phyloP scores from a whole-genome alignment of 345 rosid genomes.

The Citrus glauca region DNA sequence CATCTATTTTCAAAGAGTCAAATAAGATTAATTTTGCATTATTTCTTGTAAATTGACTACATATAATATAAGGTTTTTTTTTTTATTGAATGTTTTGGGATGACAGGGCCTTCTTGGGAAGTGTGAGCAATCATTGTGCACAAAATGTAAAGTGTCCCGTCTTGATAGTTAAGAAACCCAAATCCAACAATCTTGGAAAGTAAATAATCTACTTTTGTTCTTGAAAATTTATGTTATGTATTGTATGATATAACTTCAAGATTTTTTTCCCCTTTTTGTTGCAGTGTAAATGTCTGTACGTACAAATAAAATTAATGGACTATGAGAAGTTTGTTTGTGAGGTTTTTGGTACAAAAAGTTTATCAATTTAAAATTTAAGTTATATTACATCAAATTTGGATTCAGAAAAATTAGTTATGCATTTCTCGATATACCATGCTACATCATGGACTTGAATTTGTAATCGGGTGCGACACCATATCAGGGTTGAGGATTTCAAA shows the following conservation, averaged over 20 bases:
- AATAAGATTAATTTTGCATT: no score
- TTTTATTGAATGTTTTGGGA: neutral
- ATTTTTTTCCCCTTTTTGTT: neutral
- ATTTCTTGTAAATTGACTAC: no score
- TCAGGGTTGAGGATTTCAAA: no score
- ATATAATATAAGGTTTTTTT: no score
- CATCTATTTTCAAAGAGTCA: no score
- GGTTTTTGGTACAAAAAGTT: neutral
- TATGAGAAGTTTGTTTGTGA: neutral
- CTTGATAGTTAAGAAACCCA: conserved; percentile 60
- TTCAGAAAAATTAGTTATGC: no score
- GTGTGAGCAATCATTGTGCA: conserved; percentile 68
- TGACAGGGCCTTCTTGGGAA: conserved; percentile 52
- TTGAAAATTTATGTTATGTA: neutral
- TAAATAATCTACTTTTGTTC: neutral
- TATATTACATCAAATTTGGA: neutral
- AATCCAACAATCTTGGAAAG: neutral
- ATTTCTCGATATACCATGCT: no score
- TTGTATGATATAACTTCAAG: no score
- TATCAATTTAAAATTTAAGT: neutral
- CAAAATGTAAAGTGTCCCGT: conserved; percentile 62
- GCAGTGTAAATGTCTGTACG: neutral
- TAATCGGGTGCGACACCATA: no score
- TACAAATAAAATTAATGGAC: neutral
- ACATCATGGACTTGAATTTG: no score